Base-by-base conservation (phyloP, 75 land plant species). In the Cunninghamia lanceolata region DNA sequence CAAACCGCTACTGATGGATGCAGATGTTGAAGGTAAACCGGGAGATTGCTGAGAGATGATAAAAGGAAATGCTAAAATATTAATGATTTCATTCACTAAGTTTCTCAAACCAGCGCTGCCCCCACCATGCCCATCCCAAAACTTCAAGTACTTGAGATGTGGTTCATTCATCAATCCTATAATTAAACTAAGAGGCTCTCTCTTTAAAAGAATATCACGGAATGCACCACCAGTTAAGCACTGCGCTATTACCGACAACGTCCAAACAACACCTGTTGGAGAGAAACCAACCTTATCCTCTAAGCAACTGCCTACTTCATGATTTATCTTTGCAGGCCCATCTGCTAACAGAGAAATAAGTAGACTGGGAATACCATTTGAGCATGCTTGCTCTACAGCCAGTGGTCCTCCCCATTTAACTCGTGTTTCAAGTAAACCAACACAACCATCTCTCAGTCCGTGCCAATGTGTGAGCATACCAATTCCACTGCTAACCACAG, bases 61-160 rank as follows among this genome's bases (percentile, higher is more conserved):
- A 86, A 96, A 98, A 53, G 99, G 96, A 91, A 95, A 96, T 71
- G 98, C 99, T 82, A 98, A 86, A 56, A 96, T 88, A 89, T 93
- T 92, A 86, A 98, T 85, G n/a, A 95, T 91, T 84, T 88, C 84
- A 90, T 94, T 90, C 70, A 94, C 84, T 34, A 92, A 45, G 79
- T 94, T 95, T 83, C 90, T 91, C 78, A 93, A 82, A 19, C 99
- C 99, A 86, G 82, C 80, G 66, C 89, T 90, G 53, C 97, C 99
- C 71, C 99, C 99, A 82, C 94, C 94, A 88, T 88, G 91, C 54
- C 99, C 99, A 85, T 82, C 93, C 99, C 99, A 98, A 82, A 34
- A 53, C 40, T 90, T 96, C 3, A 96, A 84, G 66, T 90, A 89
- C 85, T 88, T 88, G 21, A 98, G 91, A 87, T 98, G 99, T 0